A percentile compares a stretch with the other conserved stretches of the same genome.
These are phyloP conservation scores for Strobilomyces confusus DNA, from an alignment of 768 basidiomycete species.

Conservation along the genomic window DNA sequence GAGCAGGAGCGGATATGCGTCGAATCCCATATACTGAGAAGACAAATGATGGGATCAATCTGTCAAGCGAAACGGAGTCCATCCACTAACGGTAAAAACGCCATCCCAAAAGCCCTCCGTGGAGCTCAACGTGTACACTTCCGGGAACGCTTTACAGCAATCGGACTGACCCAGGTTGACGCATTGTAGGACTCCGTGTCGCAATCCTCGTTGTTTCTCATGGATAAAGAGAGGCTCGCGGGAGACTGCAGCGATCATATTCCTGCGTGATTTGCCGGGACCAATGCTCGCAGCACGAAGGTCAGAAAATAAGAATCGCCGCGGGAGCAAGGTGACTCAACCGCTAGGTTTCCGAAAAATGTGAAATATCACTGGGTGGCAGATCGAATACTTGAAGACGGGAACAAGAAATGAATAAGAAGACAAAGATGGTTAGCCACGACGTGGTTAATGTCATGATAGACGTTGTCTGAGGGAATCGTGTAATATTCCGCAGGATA, in stretches of 20 bases:
- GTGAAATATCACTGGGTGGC: conserved; percentile 36
- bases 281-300: conserved; percentile 34
- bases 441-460: conserved; percentile 61
- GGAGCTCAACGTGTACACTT: conserved; percentile 59
- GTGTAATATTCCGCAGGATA: conserved; percentile 37
- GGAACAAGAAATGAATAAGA: conserved; percentile 12
- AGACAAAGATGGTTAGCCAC: conserved; percentile 58
- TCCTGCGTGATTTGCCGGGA: not conserved
- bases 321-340: conserved; percentile 59
- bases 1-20: conserved; percentile 75
- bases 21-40: conserved; percentile 75
- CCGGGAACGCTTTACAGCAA: conserved; percentile 34
- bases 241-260: conserved; percentile 13
- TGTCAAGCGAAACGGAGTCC: not conserved
- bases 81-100: conserved; percentile 57
- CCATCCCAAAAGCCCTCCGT: conserved; percentile 81
- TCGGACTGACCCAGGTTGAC: conserved; percentile 34
- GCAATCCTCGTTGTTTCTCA: conserved; percentile 50
- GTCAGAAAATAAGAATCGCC: conserved; percentile 66
- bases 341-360: conserved; percentile 44
- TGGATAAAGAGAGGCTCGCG: conserved; percentile 4
- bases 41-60: not conserved
- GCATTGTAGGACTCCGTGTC: conserved; percentile 68
- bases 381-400: conserved; percentile 54
- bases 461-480: conserved; percentile 43